Percentiles rank a stretch among this genome's conserved stretches.
Conservation (phyloP, 768 basidiomycete genomes). For the Pisolithus sp. region DNA sequence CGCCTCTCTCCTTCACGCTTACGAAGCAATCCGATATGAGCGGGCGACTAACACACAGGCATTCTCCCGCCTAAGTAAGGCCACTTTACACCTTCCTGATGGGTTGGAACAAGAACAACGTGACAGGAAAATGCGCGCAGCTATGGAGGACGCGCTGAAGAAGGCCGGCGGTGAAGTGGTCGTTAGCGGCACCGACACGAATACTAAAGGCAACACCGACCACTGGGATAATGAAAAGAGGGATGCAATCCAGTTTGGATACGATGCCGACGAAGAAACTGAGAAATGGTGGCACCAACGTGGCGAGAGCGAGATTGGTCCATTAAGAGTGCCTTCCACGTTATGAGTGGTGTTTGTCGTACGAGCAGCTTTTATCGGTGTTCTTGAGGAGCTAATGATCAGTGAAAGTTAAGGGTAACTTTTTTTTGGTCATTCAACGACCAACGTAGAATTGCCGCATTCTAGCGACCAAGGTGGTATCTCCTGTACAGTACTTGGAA, state of each 20-base stretch:
- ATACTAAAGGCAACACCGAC: no score
- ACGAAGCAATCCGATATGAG: constrained; percentile 43
- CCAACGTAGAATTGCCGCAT: no score
- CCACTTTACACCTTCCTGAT: constrained; percentile 50
- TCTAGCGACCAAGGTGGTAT: no score
- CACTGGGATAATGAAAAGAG: constrained; percentile 45
- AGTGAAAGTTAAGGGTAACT: no score
- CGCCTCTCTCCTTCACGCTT: constrained; percentile 40
- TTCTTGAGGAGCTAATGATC: no score
- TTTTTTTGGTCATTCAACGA: no score
- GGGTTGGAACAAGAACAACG: constrained; percentile 46
- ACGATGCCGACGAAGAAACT: constrained; percentile 47
- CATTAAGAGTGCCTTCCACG: constrained; percentile 3
- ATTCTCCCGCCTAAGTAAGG: constrained; percentile 43
- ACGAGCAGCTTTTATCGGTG: no score
- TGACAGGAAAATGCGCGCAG: constrained; percentile 43
- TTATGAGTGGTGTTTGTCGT: not conserved
- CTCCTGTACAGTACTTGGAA: no score
- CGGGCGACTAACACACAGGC: constrained; percentile 46
- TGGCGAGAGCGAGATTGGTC: constrained; percentile 16
- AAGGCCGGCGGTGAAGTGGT: constrained; percentile 13
- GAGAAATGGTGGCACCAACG: constrained; percentile 43
- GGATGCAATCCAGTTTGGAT: constrained; percentile 43
- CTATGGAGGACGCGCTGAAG: constrained; percentile 37
- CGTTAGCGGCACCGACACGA: constrained; percentile 3